Percentiles rank a stretch among this genome's conserved stretches.
Conservation (phyloP, 2,329 filamentous ascomycete genomes). For the Diaporthe citriasiana region DNA sequence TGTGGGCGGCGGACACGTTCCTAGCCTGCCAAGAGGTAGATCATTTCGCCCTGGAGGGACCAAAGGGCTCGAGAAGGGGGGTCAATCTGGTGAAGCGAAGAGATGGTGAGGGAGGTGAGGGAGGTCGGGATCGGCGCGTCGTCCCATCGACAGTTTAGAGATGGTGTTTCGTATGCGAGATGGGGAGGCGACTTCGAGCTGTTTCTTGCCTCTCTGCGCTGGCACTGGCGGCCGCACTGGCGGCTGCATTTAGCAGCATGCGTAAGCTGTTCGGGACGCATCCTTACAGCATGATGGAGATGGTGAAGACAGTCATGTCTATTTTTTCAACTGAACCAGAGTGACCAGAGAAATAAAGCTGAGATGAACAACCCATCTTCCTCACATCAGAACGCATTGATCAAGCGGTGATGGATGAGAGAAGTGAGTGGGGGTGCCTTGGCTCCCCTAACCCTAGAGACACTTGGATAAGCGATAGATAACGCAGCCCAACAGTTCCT, state of each 20-base stretch:
- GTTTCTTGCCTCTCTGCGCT: not conserved
- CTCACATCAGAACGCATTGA: too few relatives aligned
- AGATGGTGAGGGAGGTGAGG: slow-evolving; percentile 7
- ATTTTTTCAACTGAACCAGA: not conserved
- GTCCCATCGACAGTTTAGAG: slow-evolving; percentile 19
- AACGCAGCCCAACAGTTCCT: too few relatives aligned
- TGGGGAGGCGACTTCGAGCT: slow-evolving; percentile 10
- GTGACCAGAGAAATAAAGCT: not conserved
- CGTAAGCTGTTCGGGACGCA: not conserved
- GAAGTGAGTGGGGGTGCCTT: not conserved
- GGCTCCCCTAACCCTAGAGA: not conserved
- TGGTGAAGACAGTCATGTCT: not conserved
- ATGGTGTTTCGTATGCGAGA: slow-evolving; percentile 36
- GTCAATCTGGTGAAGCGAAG: slow-evolving; percentile 2
- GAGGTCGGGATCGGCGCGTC: slow-evolving; percentile 28
- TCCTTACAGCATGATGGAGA: not conserved
- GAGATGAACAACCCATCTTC: slow-evolving; percentile 10
- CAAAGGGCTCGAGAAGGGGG: not conserved
- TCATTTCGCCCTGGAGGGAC: not conserved
- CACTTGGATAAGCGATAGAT: slow-evolving; percentile 16
- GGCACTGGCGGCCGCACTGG: not conserved
- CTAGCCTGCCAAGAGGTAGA: slow-evolving; percentile 20
- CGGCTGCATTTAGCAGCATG: not conserved
- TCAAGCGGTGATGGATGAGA: not conserved
- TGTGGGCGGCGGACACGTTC: slow-evolving; percentile 16